These are phyloP conservation scores for Boletus reticulatus DNA, from an alignment of 768 basidiomycete species.

Conservation along the genomic window DNA sequence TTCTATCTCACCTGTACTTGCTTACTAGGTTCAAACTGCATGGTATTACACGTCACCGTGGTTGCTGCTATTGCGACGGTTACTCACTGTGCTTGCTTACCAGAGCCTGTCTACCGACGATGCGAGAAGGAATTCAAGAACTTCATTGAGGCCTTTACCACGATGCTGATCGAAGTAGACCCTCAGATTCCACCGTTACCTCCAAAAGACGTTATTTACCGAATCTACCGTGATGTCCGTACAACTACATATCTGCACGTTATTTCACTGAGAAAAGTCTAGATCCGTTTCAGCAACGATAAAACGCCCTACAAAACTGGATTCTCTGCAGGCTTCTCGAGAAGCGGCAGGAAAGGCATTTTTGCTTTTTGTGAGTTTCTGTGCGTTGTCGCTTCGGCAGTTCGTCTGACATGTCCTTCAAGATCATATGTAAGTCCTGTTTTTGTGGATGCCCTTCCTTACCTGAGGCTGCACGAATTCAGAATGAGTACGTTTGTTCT, in stretches of 20 bases:
- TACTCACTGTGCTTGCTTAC: neutral
- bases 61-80: neutral
- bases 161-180: conserved; percentile 69
- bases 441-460: neutral
- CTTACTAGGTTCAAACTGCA: conserved; percentile 81
- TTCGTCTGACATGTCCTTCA: conserved; percentile 9
- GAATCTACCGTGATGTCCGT: conserved; percentile 86
- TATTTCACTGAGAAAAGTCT: conserved; percentile 3
- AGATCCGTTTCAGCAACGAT: conserved; percentile 90
- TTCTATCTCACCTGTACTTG: neutral
- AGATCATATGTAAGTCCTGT: conserved; percentile 23
- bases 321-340: conserved; percentile 81
- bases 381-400: neutral
- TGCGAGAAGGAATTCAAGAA: conserved; percentile 90
- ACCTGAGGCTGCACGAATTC: neutral
- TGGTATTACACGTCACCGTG: conserved; percentile 38
- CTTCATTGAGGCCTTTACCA: conserved; percentile 73
- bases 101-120: conserved; percentile 34
- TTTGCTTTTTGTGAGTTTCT: conserved; percentile 76
- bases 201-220: conserved; percentile 86
- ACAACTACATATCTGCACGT: neutral
- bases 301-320: conserved; percentile 93
- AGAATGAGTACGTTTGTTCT: conserved; percentile 21
- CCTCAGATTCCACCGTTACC: conserved; percentile 84
- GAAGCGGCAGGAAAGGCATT: conserved; percentile 86